Conservation (phyloP, 2,329 filamentous ascomycete genomes). For the Drechslerella stenobrocha region DNA sequence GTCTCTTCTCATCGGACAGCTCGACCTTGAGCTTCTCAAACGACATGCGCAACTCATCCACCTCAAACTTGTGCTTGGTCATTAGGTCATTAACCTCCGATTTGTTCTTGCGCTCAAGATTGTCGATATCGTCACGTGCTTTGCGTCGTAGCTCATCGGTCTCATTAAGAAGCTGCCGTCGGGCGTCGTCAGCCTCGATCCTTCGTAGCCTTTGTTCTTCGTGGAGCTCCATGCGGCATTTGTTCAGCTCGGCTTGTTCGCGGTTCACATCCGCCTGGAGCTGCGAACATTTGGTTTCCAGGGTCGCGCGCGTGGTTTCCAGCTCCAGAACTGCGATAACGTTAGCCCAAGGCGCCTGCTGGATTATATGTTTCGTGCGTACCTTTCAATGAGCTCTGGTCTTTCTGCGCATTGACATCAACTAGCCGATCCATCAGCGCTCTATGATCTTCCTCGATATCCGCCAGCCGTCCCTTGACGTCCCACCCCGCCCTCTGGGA, state of each 20-base stretch:
- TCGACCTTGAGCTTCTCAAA: conserved; percentile 59
- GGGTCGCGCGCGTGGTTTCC: conserved; percentile 60
- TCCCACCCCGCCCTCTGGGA: conserved; percentile 68
- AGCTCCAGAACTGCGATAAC: conserved; percentile 61
- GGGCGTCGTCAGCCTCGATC: conserved; percentile 63
- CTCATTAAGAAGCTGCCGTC: conserved; percentile 63
- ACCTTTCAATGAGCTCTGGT: conserved; percentile 75
- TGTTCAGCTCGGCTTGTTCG: conserved; percentile 62
- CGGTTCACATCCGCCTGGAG: conserved; percentile 52
- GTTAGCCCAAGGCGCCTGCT: too few relatives aligned
- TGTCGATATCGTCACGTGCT: conserved; percentile 58
- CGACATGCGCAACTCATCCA: conserved; percentile 67
- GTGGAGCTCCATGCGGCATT: conserved; percentile 66
- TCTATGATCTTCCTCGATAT: conserved; percentile 68
- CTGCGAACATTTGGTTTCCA: conserved; percentile 57
- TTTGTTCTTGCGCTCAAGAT: conserved; percentile 57
- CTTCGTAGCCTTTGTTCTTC: conserved; percentile 59
- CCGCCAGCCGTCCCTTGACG: conserved; percentile 72
- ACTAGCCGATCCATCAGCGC: conserved; percentile 67
- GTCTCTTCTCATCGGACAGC: conserved; percentile 49
- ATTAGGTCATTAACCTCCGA: conserved; percentile 64
- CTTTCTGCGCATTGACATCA: conserved; percentile 73
- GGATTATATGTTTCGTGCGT: too few relatives aligned
- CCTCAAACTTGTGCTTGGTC: conserved; percentile 68
- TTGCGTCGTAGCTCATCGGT: conserved; percentile 62